phyloP scores from a whole-genome alignment of 2,329 filamentous ascomycete genomes.

The Aureobasidium subglaciale region DNA sequence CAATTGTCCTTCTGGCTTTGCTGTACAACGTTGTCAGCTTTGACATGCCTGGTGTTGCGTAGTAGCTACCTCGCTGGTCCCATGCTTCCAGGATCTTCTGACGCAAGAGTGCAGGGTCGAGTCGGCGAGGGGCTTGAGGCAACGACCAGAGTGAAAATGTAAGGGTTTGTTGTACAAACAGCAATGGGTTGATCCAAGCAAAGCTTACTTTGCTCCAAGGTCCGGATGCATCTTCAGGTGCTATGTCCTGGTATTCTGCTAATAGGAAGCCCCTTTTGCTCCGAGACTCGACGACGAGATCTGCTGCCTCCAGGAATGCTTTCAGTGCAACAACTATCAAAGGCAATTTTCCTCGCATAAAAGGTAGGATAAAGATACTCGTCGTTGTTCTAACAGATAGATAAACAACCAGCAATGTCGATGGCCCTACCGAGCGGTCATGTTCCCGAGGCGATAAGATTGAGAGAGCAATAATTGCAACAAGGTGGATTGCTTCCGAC shows the following conservation, averaged over 20 bases:
- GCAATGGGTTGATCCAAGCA: neutral
- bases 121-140: neutral
- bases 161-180: neutral
- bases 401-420: neutral
- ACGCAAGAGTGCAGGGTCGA: neutral
- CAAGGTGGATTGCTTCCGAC: neutral
- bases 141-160: neutral
- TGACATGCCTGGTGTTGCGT: too few relatives aligned
- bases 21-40: neutral
- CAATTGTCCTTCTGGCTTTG: neutral
- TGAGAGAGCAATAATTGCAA: neutral
- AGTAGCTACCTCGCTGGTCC: neutral
- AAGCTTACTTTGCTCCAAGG: neutral
- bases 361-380: neutral
- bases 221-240: neutral
- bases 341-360: neutral
- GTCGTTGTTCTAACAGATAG: neutral
- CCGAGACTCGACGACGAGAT: neutral
- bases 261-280: neutral
- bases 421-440: neutral
- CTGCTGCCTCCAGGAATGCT: neutral
- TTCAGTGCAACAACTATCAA: neutral
- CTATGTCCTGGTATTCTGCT: neutral
- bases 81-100: neutral
- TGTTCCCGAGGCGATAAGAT: neutral